Conservation (phyloP, 164 flowering plant species). For the Aristolochia californica region DNA sequence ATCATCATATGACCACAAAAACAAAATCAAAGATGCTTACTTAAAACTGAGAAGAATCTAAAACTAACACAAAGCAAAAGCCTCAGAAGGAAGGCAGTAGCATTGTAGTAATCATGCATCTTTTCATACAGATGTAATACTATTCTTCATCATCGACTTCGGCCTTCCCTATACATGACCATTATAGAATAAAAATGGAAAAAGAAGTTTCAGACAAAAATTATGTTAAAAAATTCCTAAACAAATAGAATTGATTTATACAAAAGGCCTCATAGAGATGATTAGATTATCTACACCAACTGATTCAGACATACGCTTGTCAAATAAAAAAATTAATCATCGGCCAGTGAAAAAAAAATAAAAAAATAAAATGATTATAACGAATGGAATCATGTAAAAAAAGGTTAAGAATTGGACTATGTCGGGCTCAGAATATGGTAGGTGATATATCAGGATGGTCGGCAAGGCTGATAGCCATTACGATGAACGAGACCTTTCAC, state of each 20-base stretch:
- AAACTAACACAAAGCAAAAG: too few species aligned
- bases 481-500: slow-evolving; percentile 43
- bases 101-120: too few species aligned
- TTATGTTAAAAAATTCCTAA: not conserved
- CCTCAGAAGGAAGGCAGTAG: too few species aligned
- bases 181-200: not conserved
- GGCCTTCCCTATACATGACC: not conserved
- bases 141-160: too few species aligned
- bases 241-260: not conserved
- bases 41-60: too few species aligned
- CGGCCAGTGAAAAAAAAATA: slow-evolving; percentile 7
- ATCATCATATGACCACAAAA: too few species aligned
- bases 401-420: not conserved
- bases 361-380: too few species aligned
- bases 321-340: slow-evolving; percentile 6
- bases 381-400: not conserved
- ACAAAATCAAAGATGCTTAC: not conserved
- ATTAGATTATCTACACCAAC: slow-evolving; percentile 8
- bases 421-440: slow-evolving; percentile 17
- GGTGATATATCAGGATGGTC: slow-evolving; percentile 19
- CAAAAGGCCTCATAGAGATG: slow-evolving; percentile 16
- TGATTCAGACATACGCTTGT: slow-evolving; percentile 18
- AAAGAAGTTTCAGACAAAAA: not conserved
- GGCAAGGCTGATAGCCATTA: slow-evolving; percentile 17
- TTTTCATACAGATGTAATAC: too few species aligned